Evolutionary conservation across 1,284 basidiomycete genomes (phyloP).

Genomic region (Leccinum pachyderme): DNA sequence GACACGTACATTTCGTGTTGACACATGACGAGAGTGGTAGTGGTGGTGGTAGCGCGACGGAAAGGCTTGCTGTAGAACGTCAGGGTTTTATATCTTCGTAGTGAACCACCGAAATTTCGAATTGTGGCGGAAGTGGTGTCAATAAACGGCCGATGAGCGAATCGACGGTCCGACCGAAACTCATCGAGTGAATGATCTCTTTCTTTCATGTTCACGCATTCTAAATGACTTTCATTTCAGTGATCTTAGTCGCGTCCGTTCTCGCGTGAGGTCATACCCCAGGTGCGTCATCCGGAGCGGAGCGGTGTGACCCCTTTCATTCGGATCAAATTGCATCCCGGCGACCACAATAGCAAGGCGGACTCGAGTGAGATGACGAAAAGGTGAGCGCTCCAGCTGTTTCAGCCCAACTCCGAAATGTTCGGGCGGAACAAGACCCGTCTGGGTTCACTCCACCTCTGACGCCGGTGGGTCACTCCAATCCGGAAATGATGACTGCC

Average conservation of each 20-base stretch:
- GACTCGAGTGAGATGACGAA: neutral
- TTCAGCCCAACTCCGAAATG: neutral
- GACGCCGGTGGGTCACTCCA: neutral
- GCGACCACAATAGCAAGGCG: neutral
- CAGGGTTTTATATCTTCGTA: constrained; percentile 20
- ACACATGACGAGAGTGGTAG: constrained; percentile 42
- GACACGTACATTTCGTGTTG: constrained; percentile 54
- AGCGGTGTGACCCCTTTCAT: neutral
- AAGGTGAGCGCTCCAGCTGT: neutral
- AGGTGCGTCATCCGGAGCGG: constrained; percentile 27
- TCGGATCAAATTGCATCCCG: constrained; percentile 29
- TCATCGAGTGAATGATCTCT: neutral
- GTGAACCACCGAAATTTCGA: constrained; percentile 5
- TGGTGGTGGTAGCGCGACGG: neutral
- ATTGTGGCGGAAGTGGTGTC: neutral
- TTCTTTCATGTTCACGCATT: neutral
- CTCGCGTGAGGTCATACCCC: constrained; percentile 20
- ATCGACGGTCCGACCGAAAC: neutral
- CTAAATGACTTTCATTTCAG: neutral
- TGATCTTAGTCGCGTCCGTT: neutral
- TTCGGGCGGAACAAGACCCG: constrained; percentile 1
- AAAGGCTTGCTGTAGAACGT: neutral
- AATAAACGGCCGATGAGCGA: neutral
- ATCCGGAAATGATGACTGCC: neutral
- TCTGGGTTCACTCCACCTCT: neutral